Evolutionary conservation across 768 basidiomycete genomes (phyloP).

Genomic region (Astraeus odoratus): DNA sequence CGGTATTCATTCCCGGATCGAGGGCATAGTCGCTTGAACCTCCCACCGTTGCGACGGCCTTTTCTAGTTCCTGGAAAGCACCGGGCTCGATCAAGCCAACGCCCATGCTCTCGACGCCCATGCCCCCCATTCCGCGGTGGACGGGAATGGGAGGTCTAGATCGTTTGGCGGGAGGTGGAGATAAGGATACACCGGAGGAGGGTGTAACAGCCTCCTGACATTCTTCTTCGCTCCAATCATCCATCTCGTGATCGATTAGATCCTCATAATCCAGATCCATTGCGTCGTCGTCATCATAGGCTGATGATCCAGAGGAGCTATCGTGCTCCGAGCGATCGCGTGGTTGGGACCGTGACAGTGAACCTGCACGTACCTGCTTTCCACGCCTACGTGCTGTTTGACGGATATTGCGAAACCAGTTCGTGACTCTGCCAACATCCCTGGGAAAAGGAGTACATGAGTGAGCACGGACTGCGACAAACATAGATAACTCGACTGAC

Average conservation of each 20-base stretch:
- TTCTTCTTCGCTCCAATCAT: slow-evolving; percentile 57
- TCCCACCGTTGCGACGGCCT: slow-evolving; percentile 23
- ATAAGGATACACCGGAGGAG: slow-evolving; percentile 46
- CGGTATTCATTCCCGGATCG: slow-evolving; percentile 18
- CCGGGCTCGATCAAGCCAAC: slow-evolving; percentile 34
- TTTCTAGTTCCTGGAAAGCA: slow-evolving; percentile 43
- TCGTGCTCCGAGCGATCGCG: slow-evolving; percentile 38
- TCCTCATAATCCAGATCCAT: slow-evolving; percentile 45
- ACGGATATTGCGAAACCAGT: slow-evolving; percentile 82
- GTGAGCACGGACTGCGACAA: slow-evolving; percentile 4
- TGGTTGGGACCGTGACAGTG: slow-evolving; percentile 26
- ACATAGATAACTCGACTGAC: slow-evolving; percentile 30
- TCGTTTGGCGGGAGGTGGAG: slow-evolving; percentile 29
- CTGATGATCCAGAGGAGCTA: slow-evolving; percentile 47
- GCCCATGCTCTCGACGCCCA: slow-evolving; percentile 25
- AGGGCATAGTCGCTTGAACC: slow-evolving; percentile 20
- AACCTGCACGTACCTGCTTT: slow-evolving; percentile 37
- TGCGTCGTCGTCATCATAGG: slow-evolving; percentile 34
- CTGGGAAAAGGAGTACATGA: slow-evolving; percentile 26
- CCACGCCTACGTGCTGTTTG: slow-evolving; percentile 74
- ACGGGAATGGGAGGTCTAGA: slow-evolving; percentile 24
- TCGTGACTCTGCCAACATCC: slow-evolving; percentile 81
- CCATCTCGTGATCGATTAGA: slow-evolving; percentile 44
- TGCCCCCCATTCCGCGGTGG: slow-evolving; percentile 21
- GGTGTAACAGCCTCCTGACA: slow-evolving; percentile 71